A percentile compares a stretch with the other conserved stretches of the same genome.
Evolutionary conservation across 2,329 filamentous ascomycete genomes (phyloP).

Genomic region (Neofusicoccum sp.): DNA sequence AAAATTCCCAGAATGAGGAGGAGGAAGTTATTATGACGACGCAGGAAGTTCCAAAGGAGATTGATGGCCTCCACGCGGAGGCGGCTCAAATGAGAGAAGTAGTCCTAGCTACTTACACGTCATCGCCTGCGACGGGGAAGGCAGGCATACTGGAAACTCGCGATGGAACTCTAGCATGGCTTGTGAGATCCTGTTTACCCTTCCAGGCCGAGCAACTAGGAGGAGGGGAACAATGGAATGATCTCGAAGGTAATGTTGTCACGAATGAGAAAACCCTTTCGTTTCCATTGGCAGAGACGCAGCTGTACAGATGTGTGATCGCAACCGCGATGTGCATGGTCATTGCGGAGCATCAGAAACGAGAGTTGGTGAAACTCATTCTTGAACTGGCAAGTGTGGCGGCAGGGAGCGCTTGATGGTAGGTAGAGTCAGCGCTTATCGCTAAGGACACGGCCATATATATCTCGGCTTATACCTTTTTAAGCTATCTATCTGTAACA

Average conservation of each 20-base stretch:
- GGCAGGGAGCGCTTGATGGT: not conserved
- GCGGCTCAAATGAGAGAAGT: constrained; percentile 21
- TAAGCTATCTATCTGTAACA: too few species aligned
- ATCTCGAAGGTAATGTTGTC: not conserved
- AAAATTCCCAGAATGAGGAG: too few species aligned
- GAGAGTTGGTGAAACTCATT: constrained; percentile 16
- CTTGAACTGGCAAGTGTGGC: not conserved
- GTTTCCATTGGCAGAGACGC: constrained; percentile 9
- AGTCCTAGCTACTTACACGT: constrained; percentile 31
- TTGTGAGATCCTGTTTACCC: constrained; percentile 13
- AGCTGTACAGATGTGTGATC: constrained; percentile 31
- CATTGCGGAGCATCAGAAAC: constrained; percentile 33
- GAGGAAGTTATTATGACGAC: not conserved
- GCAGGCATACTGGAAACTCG: constrained; percentile 29
- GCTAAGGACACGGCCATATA: too few species aligned
- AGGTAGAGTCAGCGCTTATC: not conserved
- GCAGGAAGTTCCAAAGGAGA: not conserved
- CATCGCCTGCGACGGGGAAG: constrained; percentile 28
- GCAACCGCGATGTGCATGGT: constrained; percentile 36
- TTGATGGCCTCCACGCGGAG: not conserved
- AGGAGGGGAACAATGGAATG: not conserved
- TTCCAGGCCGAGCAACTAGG: not conserved
- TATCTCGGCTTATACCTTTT: too few species aligned
- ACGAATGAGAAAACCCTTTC: constrained; percentile 17
- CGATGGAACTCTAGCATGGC: constrained; percentile 24